Percentiles rank a stretch among this genome's conserved stretches.
Evolutionary conservation across 2,329 filamentous ascomycete species (phyloP).

Genomic region (Beauveria varroae): DNA sequence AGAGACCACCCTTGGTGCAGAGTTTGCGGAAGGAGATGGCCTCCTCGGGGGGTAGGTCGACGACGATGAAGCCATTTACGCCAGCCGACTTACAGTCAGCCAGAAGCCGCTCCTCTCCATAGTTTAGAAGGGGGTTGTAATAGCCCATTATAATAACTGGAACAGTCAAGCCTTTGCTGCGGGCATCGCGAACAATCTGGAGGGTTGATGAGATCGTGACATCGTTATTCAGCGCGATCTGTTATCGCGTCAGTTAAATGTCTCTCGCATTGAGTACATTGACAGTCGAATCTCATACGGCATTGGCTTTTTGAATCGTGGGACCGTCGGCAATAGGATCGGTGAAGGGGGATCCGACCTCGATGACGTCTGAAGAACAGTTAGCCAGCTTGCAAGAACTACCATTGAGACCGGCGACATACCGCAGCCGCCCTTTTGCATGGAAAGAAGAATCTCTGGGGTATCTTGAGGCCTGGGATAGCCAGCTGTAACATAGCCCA

Average conservation of each 20-base stretch:
- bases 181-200: slow-evolving; percentile 74
- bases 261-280: background rate
- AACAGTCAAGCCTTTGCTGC: slow-evolving; percentile 66
- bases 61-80: slow-evolving; percentile 94
- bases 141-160: slow-evolving; percentile 97
- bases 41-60: slow-evolving; percentile 92
- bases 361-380: slow-evolving; percentile 63
- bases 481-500: slow-evolving; percentile 94
- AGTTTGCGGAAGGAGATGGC: slow-evolving; percentile 83
- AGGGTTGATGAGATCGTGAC: slow-evolving; percentile 76
- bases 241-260: slow-evolving; percentile 3
- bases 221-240: slow-evolving; percentile 74
- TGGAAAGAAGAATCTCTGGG: slow-evolving; percentile 72
- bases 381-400: background rate
- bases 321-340: slow-evolving; percentile 97
- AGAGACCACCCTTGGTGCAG: slow-evolving; percentile 67
- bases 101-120: slow-evolving; percentile 85
- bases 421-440: slow-evolving; percentile 92
- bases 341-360: slow-evolving; percentile 93
- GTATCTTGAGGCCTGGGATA: slow-evolving; percentile 80
- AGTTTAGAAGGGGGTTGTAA: slow-evolving; percentile 92
- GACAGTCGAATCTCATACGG: slow-evolving; percentile 37
- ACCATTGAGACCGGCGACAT: slow-evolving; percentile 24
- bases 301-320: slow-evolving; percentile 94
- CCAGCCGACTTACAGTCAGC: slow-evolving; percentile 76